A percentile compares a stretch with the other conserved stretches of the same genome.
These are phyloP conservation scores for Hymenoscyphus salicellus DNA, from an alignment of 2,329 filamentous ascomycete genomes.

Conservation along the genomic window DNA sequence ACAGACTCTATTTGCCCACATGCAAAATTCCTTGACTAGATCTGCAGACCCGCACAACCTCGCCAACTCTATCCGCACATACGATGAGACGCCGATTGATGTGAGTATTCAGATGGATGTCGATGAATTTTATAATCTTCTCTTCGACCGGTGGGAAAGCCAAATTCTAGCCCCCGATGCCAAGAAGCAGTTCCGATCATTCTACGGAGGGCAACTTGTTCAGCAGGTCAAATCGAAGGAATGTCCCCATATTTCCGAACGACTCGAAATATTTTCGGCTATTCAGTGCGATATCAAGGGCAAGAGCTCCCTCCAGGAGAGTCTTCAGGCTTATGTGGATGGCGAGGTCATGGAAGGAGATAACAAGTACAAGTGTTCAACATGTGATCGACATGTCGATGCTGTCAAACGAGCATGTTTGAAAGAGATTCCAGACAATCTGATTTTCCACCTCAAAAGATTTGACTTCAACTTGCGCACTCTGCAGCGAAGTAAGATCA, in stretches of 20 bases:
- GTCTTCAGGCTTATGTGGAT: constrained; percentile 89
- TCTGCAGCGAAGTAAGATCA: constrained; percentile 84
- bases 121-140: constrained; percentile 92
- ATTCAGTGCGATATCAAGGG: constrained; percentile 97
- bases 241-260: constrained; percentile 88
- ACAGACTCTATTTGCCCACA: constrained; percentile 75
- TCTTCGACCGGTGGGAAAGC: constrained; percentile 87
- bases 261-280: constrained; percentile 85
- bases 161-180: constrained; percentile 67
- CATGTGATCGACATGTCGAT: constrained; percentile 83
- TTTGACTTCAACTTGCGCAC: constrained; percentile 79
- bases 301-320: constrained; percentile 78
- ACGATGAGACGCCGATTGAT: constrained; percentile 79
- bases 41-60: constrained; percentile 71
- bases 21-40: constrained; percentile 78
- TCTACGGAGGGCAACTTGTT: constrained; percentile 88
- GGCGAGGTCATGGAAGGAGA: constrained; percentile 97
- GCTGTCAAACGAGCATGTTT: constrained; percentile 90
- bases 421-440: constrained; percentile 86
- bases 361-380: constrained; percentile 97
- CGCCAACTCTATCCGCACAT: constrained; percentile 74
- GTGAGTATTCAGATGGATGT: constrained; percentile 94
- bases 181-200: constrained; percentile 71
- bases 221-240: constrained; percentile 95
- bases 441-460: constrained; percentile 92